Evolutionary conservation across 1,284 basidiomycete genomes (phyloP).

Genomic region (Sphaerobolus stellatus): DNA sequence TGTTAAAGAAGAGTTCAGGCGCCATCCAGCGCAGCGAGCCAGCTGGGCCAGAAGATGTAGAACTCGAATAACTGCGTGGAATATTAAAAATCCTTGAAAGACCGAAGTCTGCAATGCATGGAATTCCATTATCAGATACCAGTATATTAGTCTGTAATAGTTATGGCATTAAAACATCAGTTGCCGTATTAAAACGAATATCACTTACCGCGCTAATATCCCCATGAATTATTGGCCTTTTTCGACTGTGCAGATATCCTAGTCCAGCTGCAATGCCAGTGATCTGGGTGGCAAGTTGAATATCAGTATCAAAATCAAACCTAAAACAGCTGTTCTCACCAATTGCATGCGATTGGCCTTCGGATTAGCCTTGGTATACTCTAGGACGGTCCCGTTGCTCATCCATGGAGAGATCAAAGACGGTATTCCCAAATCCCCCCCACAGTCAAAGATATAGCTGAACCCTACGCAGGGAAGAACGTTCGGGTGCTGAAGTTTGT

Average conservation of each 20-base stretch:
- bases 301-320: not conserved
- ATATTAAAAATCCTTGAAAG: not conserved
- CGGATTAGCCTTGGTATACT: not conserved
- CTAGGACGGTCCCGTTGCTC: slow-evolving; percentile 1
- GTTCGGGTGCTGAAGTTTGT: not conserved
- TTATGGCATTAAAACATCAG: not conserved
- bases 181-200: not conserved
- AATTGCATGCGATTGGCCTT: not conserved
- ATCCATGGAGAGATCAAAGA: slow-evolving; percentile 2
- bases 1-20: not conserved
- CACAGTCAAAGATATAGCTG: not conserved
- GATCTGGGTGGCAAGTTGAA: not conserved
- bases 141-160: not conserved
- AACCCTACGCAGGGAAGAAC: not conserved
- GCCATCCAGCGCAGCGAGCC: slow-evolving; percentile 5
- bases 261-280: not conserved
- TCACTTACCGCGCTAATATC: not conserved
- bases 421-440: not conserved
- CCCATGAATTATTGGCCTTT: not conserved
- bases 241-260: not conserved
- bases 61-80: not conserved
- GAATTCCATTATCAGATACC: not conserved
- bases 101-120: not conserved
- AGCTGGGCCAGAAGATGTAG: not conserved
- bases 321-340: not conserved